Evolutionary conservation across 495 filamentous ascomycete genomes (phyloP).

Genomic region (Cercophora newfieldiana): DNA sequence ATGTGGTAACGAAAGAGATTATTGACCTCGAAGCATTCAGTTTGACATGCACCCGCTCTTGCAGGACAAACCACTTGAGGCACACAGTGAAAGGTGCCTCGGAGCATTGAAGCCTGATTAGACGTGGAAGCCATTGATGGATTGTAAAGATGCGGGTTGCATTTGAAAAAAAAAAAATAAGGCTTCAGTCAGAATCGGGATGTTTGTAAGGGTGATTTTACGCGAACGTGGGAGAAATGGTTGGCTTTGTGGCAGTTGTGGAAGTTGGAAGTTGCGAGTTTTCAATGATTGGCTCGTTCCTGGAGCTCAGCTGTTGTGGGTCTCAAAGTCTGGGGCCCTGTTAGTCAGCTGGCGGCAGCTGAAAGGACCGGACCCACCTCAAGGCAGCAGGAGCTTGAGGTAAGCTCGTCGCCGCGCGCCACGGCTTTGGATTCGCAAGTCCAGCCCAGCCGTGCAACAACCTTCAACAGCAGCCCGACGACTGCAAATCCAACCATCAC

Average conservation of each 20-base stretch:
- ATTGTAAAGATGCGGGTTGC: no score
- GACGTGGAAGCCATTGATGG: no score
- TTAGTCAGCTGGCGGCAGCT: conserved; percentile 1
- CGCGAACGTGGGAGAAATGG: neutral
- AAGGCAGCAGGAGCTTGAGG: conserved; percentile 21
- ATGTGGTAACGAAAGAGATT: no score
- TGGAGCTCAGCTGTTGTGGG: neutral
- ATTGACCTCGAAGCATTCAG: no score
- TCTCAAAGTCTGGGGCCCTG: neutral
- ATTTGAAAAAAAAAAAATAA: no score
- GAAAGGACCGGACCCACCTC: neutral
- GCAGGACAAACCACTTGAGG: no score
- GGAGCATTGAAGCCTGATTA: no score
- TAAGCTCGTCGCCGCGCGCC: conserved; percentile 14
- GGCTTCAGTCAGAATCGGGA: no score
- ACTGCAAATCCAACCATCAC: neutral
- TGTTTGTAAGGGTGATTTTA: no score
- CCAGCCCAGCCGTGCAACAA: neutral
- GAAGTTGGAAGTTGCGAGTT: neutral
- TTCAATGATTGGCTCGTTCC: neutral
- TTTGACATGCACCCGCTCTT: no score
- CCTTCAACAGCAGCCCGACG: conserved; percentile 11
- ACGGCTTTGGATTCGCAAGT: conserved; percentile 8
- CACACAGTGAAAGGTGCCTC: no score
- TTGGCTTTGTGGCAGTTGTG: no score